Evolutionary conservation across 1,139 yeast species (phyloP).

Genomic region (Geotrichum australiense): DNA sequence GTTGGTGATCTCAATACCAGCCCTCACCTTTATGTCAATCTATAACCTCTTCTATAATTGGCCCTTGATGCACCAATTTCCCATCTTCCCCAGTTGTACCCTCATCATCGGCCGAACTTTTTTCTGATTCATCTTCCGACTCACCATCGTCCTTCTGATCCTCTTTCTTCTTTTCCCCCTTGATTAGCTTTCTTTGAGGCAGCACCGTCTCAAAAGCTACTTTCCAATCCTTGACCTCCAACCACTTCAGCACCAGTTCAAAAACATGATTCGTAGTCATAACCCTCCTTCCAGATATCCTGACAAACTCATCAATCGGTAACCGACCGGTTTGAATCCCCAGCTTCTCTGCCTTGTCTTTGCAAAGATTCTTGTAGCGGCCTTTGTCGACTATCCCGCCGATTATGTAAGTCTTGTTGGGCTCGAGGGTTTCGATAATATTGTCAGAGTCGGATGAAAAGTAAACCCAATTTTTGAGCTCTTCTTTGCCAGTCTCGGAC

Average conservation of each 20-base stretch:
- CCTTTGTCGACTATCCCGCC: constrained; percentile 98
- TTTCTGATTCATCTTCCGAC: not conserved
- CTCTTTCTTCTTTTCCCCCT: constrained; percentile 2
- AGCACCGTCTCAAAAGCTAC: constrained; percentile 75
- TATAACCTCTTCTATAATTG: no score
- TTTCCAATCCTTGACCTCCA: constrained; percentile 76
- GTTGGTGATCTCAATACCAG: no score
- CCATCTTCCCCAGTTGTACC: constrained; percentile 10
- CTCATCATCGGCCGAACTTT: constrained; percentile 7
- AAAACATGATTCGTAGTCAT: constrained; percentile 92
- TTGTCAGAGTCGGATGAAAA: constrained; percentile 85
- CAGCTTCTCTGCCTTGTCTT: constrained; percentile 67
- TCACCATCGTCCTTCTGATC: not conserved
- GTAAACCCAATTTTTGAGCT: constrained; percentile 46
- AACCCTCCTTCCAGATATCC: constrained; percentile 78
- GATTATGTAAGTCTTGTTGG: constrained; percentile 69
- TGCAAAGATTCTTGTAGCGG: constrained; percentile 75
- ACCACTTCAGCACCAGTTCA: constrained; percentile 76
- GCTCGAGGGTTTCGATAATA: constrained; percentile 51
- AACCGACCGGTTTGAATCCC: constrained; percentile 70
- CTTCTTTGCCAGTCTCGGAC: constrained; percentile 4
- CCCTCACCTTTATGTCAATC: no score
- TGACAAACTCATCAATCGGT: constrained; percentile 82
- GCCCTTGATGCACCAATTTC: no score
- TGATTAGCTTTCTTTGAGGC: constrained; percentile 65